A percentile compares a stretch with the other conserved stretches of the same genome.
Evolutionary conservation across 768 basidiomycete genomes (phyloP).

Genomic region (Lactarius hengduanensis): DNA sequence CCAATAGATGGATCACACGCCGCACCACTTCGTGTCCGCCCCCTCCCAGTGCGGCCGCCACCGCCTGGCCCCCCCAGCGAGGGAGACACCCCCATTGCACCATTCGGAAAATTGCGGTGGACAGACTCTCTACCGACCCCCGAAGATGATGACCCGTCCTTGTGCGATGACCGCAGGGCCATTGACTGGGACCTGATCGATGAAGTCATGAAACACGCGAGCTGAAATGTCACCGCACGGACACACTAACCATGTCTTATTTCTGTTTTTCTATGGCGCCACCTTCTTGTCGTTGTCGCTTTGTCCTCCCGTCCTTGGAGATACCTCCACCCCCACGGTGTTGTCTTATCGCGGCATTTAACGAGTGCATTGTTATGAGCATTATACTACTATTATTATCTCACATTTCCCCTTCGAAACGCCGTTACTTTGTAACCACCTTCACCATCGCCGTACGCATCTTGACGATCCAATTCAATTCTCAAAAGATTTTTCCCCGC

Average conservation of each 20-base stretch:
- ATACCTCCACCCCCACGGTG: not conserved
- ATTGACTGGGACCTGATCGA: conserved; percentile 30
- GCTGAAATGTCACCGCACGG: not conserved
- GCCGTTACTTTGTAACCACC: not conserved
- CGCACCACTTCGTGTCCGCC: conserved; percentile 14
- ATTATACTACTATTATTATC: not conserved
- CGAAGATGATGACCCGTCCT: conserved; percentile 8
- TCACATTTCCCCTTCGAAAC: not conserved
- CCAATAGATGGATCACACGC: not conserved
- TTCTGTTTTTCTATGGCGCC: not conserved
- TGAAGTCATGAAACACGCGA: conserved; percentile 25
- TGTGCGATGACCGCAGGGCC: conserved; percentile 18
- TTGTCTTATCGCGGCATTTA: not conserved
- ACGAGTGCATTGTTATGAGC: not conserved
- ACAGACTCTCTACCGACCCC: not conserved
- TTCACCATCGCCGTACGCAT: not conserved
- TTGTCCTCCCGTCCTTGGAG: not conserved
- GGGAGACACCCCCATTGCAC: conserved; percentile 21
- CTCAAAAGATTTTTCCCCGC: not conserved
- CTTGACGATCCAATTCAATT: conserved; percentile 1
- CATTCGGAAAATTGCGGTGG: conserved; percentile 11
- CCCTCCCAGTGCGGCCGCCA: conserved; percentile 11
- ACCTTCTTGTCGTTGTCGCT: not conserved
- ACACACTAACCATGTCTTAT: not conserved
- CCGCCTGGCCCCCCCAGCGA: conserved; percentile 29